Conservation (phyloP, 177 flowering plant species). For the Vitis hybrid region DNA sequence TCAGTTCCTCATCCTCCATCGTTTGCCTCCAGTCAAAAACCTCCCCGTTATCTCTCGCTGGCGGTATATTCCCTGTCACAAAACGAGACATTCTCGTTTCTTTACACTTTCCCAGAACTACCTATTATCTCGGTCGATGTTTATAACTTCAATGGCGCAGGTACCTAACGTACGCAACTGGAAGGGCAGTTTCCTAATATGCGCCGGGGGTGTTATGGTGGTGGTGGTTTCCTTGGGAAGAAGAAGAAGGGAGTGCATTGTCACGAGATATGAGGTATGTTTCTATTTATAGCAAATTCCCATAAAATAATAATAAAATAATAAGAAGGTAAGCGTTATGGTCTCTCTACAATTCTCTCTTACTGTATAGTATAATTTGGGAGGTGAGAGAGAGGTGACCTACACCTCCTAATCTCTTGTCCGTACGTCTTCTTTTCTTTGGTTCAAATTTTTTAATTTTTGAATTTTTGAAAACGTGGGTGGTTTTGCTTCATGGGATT, state of each 20-base stretch:
- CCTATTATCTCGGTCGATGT: too few species aligned
- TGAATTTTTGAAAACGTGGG: background rate
- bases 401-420: slow-evolving; percentile 25
- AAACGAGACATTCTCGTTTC: slow-evolving; percentile 24
- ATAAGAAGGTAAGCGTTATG: background rate
- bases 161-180: too few species aligned
- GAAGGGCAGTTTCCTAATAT: too few species aligned
- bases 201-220: too few species aligned
- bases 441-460: too few species aligned
- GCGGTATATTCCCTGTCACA: slow-evolving; percentile 20
- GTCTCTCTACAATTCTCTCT: background rate
- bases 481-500: background rate
- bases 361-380: background rate
- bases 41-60: slow-evolving; percentile 11
- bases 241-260: too few species aligned
- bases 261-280: too few species aligned
- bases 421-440: slow-evolving; percentile 18
- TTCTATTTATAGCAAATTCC: too few species aligned
- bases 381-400: slow-evolving; percentile 39
- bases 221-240: too few species aligned
- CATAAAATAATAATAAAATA: too few species aligned
- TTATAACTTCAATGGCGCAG: background rate
- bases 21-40: slow-evolving; percentile 7
- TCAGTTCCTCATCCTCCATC: slow-evolving; percentile 17
- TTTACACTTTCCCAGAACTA: too few species aligned